These are phyloP conservation scores for Coemansia sp. DNA, from an alignment of 192 early-diverging fungal species.

Conservation along the genomic window DNA sequence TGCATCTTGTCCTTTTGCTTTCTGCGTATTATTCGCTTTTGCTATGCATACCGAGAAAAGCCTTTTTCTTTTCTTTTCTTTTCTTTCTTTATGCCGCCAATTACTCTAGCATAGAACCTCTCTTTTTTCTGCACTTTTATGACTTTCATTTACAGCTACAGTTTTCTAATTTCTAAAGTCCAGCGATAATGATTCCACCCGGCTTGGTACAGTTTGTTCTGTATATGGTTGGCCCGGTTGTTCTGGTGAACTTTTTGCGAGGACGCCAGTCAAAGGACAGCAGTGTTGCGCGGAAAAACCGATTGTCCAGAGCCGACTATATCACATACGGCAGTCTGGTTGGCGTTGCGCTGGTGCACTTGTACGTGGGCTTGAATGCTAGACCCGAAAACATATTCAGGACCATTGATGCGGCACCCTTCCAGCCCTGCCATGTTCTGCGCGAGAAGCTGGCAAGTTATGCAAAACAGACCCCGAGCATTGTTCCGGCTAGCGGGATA, in stretches of 20 bases:
- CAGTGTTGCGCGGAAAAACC: constrained; percentile 18
- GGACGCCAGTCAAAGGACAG: constrained; percentile 26
- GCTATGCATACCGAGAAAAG: background rate
- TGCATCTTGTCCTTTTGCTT: too few species aligned
- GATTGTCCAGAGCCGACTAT: constrained; percentile 26
- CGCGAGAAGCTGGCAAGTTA: constrained; percentile 22
- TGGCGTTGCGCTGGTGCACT: constrained; percentile 20
- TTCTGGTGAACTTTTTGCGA: constrained; percentile 33
- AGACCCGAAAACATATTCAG: constrained; percentile 45
- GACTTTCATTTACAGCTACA: background rate
- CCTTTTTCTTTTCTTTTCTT: background rate
- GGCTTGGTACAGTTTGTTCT: constrained; percentile 38
- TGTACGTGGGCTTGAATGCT: constrained; percentile 12
- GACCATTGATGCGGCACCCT: constrained; percentile 15
- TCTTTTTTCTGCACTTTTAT: background rate
- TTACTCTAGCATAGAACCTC: background rate
- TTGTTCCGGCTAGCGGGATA: constrained; percentile 21
- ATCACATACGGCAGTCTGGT: constrained; percentile 22
- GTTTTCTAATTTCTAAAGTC: background rate
- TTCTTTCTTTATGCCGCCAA: background rate
- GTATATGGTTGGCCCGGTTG: constrained; percentile 37
- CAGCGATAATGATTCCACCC: constrained; percentile 24
- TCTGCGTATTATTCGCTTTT: too few species aligned
- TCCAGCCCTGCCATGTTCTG: constrained; percentile 23
- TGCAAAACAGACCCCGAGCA: constrained; percentile 11